Evolutionary conservation across 176 grass and related monocot species (phyloP), one percentile per base, ranked within the genome.

Genomic region (Elaeis guineensis): DNA sequence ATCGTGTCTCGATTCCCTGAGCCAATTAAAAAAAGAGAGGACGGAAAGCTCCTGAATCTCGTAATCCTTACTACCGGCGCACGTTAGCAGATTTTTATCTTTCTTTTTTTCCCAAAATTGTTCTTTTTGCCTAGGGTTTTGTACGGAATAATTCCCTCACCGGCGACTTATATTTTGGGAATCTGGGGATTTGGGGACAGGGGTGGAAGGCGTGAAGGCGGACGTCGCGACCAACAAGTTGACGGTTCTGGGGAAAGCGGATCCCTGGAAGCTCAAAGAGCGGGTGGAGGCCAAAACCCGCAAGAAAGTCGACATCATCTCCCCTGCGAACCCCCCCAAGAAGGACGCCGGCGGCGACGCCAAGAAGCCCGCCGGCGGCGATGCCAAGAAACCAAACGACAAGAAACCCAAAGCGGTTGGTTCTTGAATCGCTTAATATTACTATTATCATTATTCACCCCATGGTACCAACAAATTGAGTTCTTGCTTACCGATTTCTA

Each of bases 291-390:
- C 78, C 8, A 59, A 76, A 60, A 64, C 75, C 21, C 75, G 79
- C 75, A 85, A 82, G 75, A 58, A 70, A 59, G 87, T 90, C 6
- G 81, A 90, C 48, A 76, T 90, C 68, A 62, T 90, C 19, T 90
- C 78, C 55, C 82, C 86, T 26, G 79, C 75, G 19, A 72, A 73
- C 17, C 82, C 71, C 0, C 63, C 78, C 0, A 83, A 84, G 63
- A 60, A 77, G 65, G 19, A 19, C 57, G 54, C 59, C 54, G 26
- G 20, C 25, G 77, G 83, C 19, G 80, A 86, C 63, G 73, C 83
- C 24, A 70, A 80, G 59, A 82, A 84, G 22, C 29, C 50, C 8
- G 59, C 63, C 50, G 76, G 75, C 11, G 59, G 69, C 35, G 25
- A 26, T 5, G 25, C 25, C 67, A 69, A 55, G 22, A 70, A 77